Evolutionary conservation across 495 filamentous ascomycete genomes (phyloP).

Genomic region (Xylaria bambusicola): DNA sequence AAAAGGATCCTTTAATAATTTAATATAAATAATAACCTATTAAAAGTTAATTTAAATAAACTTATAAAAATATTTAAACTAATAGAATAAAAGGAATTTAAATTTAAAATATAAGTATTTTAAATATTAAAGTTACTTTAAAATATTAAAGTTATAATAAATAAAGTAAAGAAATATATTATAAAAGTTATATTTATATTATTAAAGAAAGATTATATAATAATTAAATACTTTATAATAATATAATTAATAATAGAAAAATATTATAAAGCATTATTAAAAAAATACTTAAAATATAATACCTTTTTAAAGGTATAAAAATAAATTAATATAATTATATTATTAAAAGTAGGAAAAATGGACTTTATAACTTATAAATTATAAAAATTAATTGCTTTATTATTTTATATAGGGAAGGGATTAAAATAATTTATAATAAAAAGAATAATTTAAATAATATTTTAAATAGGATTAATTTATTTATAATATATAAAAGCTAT

Average conservation of each 20-base stretch:
- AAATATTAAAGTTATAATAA: background rate
- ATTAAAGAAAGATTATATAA: constrained; percentile 3
- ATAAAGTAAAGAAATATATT: background rate
- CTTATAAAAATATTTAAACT: background rate
- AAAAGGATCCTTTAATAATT: background rate
- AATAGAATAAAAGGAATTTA: no score
- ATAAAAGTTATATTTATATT: background rate
- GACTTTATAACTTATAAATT: background rate
- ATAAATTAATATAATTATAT: background rate
- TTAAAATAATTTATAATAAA: constrained; percentile 7
- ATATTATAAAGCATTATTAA: no score
- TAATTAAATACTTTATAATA: constrained; percentile 3
- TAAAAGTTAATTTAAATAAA: background rate
- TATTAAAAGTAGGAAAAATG: constrained; percentile 4
- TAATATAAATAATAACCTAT: constrained; percentile 1
- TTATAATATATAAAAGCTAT: constrained; percentile 2
- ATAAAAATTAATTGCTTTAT: background rate
- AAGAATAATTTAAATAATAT: background rate
- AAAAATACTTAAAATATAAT: no score
- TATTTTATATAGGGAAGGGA: background rate
- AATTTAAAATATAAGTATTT: no score
- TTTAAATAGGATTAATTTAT: background rate
- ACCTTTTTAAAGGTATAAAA: background rate
- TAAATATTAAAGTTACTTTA: background rate
- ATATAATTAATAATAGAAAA: no score